These are phyloP conservation scores for Erigeron philadelphicus DNA, from an alignment of 140 eudicot species.

Conservation along the genomic window DNA sequence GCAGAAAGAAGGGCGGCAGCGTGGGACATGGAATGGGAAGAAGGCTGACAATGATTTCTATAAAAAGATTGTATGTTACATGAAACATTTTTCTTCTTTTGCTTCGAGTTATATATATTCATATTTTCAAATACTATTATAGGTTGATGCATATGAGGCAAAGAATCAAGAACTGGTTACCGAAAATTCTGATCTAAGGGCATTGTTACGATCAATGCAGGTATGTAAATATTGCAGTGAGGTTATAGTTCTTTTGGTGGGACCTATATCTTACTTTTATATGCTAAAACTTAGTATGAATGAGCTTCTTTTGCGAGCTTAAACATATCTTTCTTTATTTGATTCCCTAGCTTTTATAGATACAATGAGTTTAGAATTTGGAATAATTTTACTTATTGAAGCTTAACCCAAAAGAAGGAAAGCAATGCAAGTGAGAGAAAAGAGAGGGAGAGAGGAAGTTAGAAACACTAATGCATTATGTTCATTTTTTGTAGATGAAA, in stretches of 20 bases:
- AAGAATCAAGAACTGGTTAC: slow-evolving; percentile 91
- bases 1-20: slow-evolving; percentile 99
- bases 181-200: slow-evolving; percentile 89
- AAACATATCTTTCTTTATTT: background rate
- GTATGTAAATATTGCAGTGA: slow-evolving; percentile 30
- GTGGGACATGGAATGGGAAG: slow-evolving; percentile 98
- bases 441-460: slow-evolving; percentile 13
- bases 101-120: background rate
- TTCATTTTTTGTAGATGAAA: background rate
- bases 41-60: slow-evolving; percentile 92
- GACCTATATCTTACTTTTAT: background rate
- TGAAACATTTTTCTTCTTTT: slow-evolving; percentile 23
- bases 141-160: slow-evolving; percentile 83
- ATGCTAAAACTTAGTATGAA: background rate
- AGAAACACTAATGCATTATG: background rate
- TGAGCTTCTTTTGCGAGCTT: background rate
- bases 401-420: background rate
- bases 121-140: slow-evolving; percentile 19
- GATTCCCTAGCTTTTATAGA: background rate
- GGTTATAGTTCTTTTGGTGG: background rate
- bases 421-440: slow-evolving; percentile 2
- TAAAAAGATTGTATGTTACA: slow-evolving; percentile 74
- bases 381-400: background rate
- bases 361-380: slow-evolving; percentile 4
- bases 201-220: slow-evolving; percentile 95